phyloP scores from a whole-genome alignment of 176 grass and related monocot genomes.

The Ampelocalamus luodianensis region DNA sequence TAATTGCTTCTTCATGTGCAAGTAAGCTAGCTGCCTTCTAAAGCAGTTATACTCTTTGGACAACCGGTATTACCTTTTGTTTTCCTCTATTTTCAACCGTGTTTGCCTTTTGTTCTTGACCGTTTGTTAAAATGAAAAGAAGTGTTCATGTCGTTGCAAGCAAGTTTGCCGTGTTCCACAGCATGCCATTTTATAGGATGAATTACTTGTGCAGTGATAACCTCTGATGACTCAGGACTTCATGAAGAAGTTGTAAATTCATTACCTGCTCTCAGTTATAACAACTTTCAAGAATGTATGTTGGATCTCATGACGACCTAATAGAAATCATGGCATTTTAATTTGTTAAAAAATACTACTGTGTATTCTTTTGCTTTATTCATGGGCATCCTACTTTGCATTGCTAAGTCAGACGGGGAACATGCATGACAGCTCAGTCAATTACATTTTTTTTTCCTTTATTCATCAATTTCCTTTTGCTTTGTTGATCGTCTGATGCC shows the following conservation, averaged over 20 bases:
- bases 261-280: too few species aligned
- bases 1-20: conserved; percentile 39
- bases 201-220: background rate
- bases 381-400: conserved; percentile 37
- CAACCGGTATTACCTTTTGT: background rate
- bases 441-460: conserved; percentile 17
- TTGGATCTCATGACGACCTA: background rate
- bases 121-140: background rate
- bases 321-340: background rate
- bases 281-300: background rate
- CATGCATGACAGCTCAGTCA: conserved; percentile 23
- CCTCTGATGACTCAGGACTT: background rate
- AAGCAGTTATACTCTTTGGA: conserved; percentile 43
- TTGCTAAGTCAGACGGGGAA: conserved; percentile 22
- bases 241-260: too few species aligned
- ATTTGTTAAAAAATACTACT: background rate
- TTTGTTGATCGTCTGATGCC: background rate
- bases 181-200: background rate
- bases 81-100: background rate
- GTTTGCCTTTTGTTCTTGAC: conserved; percentile 3
- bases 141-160: background rate
- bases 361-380: conserved; percentile 21
- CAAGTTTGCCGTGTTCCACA: background rate
- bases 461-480: background rate
- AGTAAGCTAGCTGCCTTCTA: conserved; percentile 38